phyloP scores from a whole-genome alignment of 192 early-diverging fungal species.

The Oehlia diaphana region DNA sequence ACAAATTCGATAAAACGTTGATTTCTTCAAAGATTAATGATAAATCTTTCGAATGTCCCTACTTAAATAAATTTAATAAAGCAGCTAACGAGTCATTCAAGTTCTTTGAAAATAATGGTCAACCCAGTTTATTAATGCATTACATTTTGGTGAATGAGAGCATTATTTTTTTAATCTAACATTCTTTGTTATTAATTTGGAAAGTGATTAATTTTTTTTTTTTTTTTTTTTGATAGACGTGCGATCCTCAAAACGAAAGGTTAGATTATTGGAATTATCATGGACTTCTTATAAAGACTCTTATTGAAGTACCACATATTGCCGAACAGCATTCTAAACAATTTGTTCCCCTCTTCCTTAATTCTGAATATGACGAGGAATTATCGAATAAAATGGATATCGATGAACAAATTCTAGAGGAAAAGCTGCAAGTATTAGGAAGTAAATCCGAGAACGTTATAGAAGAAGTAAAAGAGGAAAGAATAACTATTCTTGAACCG shows the following conservation, averaged over 20 bases:
- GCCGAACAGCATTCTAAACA: slow-evolving; percentile 65
- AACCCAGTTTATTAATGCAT: slow-evolving; percentile 38
- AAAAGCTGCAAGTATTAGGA: slow-evolving; percentile 32
- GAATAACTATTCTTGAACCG: slow-evolving; percentile 24
- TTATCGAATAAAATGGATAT: slow-evolving; percentile 30
- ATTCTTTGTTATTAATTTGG: background rate
- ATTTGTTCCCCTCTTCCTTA: slow-evolving; percentile 65
- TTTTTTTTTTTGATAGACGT: slow-evolving; percentile 24
- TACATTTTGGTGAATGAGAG: slow-evolving; percentile 40
- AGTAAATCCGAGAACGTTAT: background rate
- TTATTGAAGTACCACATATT: slow-evolving; percentile 57
- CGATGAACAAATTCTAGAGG: slow-evolving; percentile 45
- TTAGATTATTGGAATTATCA: slow-evolving; percentile 74
- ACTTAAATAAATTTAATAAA: slow-evolving; percentile 41
- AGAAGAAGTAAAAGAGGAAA: slow-evolving; percentile 8
- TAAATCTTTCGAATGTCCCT: slow-evolving; percentile 59
- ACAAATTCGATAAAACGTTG: slow-evolving; percentile 19
- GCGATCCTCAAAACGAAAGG: slow-evolving; percentile 44
- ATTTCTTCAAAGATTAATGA: slow-evolving; percentile 30
- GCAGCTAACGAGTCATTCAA: slow-evolving; percentile 35
- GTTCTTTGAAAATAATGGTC: slow-evolving; percentile 35
- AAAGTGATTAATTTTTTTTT: background rate
- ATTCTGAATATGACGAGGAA: slow-evolving; percentile 49
- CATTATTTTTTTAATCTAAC: background rate
- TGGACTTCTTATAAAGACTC: slow-evolving; percentile 57